These are phyloP conservation scores for Flaveria floridana DNA, from an alignment of 140 eudicot species.

Conservation along the genomic window DNA sequence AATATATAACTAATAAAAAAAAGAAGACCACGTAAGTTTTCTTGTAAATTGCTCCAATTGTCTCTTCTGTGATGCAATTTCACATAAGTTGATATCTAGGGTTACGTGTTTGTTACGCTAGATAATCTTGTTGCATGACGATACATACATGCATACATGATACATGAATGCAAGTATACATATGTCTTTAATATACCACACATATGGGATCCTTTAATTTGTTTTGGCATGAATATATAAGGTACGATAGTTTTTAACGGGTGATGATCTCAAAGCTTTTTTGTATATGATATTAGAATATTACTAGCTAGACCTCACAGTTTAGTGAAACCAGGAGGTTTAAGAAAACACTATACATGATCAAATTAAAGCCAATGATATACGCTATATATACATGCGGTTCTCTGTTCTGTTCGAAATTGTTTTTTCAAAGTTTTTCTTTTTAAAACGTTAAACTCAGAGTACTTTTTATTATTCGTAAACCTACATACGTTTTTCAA, in stretches of 20 bases:
- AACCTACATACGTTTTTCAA: no score
- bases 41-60: constrained; percentile 46
- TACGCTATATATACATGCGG: no score
- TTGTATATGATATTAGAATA: constrained; percentile 24
- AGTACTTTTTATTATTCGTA: no score
- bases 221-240: constrained; percentile 22
- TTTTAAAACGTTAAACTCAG: no score
- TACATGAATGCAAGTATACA: not conserved
- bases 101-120: constrained; percentile 21
- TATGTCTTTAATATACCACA: not conserved
- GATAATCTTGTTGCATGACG: constrained; percentile 11
- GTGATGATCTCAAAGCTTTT: constrained; percentile 36
- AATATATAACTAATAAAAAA: not conserved
- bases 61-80: constrained; percentile 34
- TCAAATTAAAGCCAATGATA: no score
- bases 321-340: constrained; percentile 21
- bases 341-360: no score
- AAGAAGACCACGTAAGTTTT: constrained; percentile 26
- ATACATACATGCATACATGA: constrained; percentile 13
- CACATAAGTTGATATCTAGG: constrained; percentile 22
- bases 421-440: no score
- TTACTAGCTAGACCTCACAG: constrained; percentile 21
- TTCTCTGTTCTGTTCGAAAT: no score
- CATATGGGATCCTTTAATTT: constrained; percentile 12
- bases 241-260: not conserved